Evolutionary conservation across 768 basidiomycete genomes (phyloP).

Genomic region (Rhizopogon vinicolor): DNA sequence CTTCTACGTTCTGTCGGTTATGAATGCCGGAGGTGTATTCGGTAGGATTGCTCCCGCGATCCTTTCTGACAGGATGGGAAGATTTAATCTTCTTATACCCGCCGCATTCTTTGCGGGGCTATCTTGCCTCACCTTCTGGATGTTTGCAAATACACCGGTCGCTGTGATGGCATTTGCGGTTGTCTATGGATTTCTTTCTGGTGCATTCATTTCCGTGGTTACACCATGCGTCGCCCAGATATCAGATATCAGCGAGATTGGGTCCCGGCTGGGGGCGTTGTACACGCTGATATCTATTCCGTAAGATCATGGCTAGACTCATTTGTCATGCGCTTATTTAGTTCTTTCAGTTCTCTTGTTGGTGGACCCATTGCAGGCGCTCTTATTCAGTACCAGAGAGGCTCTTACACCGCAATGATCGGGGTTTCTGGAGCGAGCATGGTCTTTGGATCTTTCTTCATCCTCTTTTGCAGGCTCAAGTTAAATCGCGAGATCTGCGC

Average conservation of each 20-base stretch:
- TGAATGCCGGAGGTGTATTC: slow-evolving; percentile 65
- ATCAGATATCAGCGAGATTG: slow-evolving; percentile 53
- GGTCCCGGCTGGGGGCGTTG: slow-evolving; percentile 57
- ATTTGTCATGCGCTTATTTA: not conserved
- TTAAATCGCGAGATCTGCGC: slow-evolving; percentile 39
- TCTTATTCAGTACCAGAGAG: slow-evolving; percentile 42
- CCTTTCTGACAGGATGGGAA: slow-evolving; percentile 60
- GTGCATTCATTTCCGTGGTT: slow-evolving; percentile 64
- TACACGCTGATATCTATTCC: slow-evolving; percentile 65
- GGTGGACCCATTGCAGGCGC: slow-evolving; percentile 64
- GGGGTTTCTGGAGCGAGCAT: slow-evolving; percentile 55
- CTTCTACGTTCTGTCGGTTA: slow-evolving; percentile 56
- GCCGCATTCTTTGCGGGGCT: slow-evolving; percentile 60
- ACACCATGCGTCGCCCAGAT: slow-evolving; percentile 68
- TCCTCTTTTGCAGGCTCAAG: slow-evolving; percentile 45
- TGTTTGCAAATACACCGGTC: slow-evolving; percentile 35
- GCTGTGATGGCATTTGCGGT: slow-evolving; percentile 48
- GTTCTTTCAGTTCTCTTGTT: slow-evolving; percentile 44
- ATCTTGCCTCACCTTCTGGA: slow-evolving; percentile 56
- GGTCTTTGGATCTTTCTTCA: slow-evolving; percentile 53
- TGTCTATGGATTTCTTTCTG: slow-evolving; percentile 60
- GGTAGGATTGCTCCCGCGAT: slow-evolving; percentile 63
- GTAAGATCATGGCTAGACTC: slow-evolving; percentile 39
- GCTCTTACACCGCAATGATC: slow-evolving; percentile 48
- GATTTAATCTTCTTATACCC: slow-evolving; percentile 63